Conservation (phyloP, 768 basidiomycete species). For the Kwoniella dendrophila region DNA sequence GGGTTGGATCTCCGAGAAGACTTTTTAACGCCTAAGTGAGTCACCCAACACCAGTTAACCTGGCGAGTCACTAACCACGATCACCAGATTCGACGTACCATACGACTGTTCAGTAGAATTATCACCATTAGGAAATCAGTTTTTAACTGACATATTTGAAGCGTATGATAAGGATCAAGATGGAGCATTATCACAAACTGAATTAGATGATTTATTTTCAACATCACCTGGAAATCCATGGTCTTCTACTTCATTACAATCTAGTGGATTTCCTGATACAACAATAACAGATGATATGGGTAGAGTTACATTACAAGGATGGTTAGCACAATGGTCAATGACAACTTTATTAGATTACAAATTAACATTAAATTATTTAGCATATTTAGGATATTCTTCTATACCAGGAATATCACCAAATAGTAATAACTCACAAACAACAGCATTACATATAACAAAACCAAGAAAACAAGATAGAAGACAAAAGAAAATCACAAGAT, state of each 20-base stretch:
- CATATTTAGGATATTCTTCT: slow-evolving; percentile 84
- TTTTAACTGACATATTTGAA: slow-evolving; percentile 95
- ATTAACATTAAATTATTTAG: slow-evolving; percentile 89
- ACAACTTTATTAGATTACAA: slow-evolving; percentile 92
- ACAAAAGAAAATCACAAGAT: slow-evolving; percentile 83
- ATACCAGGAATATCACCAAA: slow-evolving; percentile 45
- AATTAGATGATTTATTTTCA: slow-evolving; percentile 85
- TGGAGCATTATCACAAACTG: slow-evolving; percentile 79
- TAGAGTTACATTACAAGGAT: slow-evolving; percentile 92
- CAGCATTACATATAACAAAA: slow-evolving; percentile 79
- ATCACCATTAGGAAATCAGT: slow-evolving; percentile 90
- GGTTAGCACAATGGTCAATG: slow-evolving; percentile 99
- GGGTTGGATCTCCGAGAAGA: slow-evolving; percentile 84
- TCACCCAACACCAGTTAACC: slow-evolving; percentile 4
- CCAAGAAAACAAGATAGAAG: slow-evolving; percentile 80
- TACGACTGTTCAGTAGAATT: slow-evolving; percentile 93
- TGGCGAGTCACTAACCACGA: neutral
- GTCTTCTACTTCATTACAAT: no score
- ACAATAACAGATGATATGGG: slow-evolving; percentile 84
- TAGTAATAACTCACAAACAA: slow-evolving; percentile 61
- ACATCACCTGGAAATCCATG: slow-evolving; percentile 98
- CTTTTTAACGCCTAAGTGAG: slow-evolving; percentile 86
- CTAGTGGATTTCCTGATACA: slow-evolving; percentile 89
- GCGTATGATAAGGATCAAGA: slow-evolving; percentile 97
- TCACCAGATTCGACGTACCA: slow-evolving; percentile 81